phyloP scores from a whole-genome alignment of 768 basidiomycete species.

The Suillus alpinus region DNA sequence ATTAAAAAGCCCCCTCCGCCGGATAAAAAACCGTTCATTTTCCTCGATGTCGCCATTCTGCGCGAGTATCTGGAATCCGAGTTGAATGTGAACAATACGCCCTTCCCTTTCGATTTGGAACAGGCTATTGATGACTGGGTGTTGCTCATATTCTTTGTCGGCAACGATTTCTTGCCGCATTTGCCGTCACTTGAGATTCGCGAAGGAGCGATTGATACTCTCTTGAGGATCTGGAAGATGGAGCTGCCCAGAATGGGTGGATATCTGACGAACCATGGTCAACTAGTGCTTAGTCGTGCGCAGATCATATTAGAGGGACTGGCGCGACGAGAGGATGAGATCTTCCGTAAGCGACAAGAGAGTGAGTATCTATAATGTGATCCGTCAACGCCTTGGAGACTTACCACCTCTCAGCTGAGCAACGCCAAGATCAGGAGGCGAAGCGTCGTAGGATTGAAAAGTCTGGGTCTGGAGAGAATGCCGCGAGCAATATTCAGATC shows the following conservation, averaged over 20 bases:
- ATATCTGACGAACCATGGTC: conserved; percentile 92
- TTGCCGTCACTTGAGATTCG: conserved; percentile 97
- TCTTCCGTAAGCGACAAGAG: conserved; percentile 90
- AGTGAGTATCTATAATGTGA: conserved; percentile 49
- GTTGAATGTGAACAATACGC: conserved; percentile 72
- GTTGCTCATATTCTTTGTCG: conserved; percentile 98
- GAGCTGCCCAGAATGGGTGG: conserved; percentile 96
- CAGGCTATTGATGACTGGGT: conserved; percentile 99
- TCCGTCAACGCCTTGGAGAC: conserved; percentile 11
- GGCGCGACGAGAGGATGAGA: conserved; percentile 92
- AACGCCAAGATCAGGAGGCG: conserved; percentile 87
- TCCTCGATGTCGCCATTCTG: conserved; percentile 93
- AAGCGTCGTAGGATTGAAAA: conserved; percentile 79
- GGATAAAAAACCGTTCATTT: conserved; percentile 92
- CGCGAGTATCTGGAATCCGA: conserved; percentile 98
- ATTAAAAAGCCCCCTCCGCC: conserved; percentile 55
- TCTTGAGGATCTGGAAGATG: conserved; percentile 93
- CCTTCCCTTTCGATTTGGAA: conserved; percentile 91
- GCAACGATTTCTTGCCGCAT: conserved; percentile 97
- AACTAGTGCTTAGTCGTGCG: conserved; percentile 78
- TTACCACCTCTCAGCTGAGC: conserved; percentile 62
- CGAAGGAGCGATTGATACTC: conserved; percentile 97
- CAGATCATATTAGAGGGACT: conserved; percentile 96
- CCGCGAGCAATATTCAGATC: conserved; percentile 33
- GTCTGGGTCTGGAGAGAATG: conserved; percentile 37